These are phyloP conservation scores for Skeletonema costatum DNA, from an alignment of 108 stramenopile genomes.

Conservation along the genomic window DNA sequence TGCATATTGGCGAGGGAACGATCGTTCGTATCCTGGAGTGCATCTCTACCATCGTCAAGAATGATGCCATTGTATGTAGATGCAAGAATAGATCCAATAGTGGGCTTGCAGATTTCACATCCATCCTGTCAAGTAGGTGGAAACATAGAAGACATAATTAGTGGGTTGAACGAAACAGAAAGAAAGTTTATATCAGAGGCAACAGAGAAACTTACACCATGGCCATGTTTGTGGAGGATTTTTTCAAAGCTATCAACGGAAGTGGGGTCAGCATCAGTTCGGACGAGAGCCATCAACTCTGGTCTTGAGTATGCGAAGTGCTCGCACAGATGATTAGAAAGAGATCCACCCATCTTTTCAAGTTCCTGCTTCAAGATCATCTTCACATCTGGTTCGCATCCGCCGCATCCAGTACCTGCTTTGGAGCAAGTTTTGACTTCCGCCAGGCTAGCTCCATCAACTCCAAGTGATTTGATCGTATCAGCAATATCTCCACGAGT, in stretches of 20 bases:
- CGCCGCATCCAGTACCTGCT: conserved; percentile 94
- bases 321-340: conserved; percentile 88
- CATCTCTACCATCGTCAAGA: conserved; percentile 72
- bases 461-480: conserved; percentile 77
- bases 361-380: conserved; percentile 74
- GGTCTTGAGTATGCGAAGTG: conserved; percentile 88
- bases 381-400: conserved; percentile 92
- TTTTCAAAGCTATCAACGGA: conserved; percentile 84
- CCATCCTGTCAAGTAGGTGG: conserved; percentile 50
- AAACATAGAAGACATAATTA: conserved; percentile 1
- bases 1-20: conserved; percentile 94
- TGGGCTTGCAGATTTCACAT: conserved; percentile 92
- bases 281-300: conserved; percentile 87
- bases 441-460: conserved; percentile 69
- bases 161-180: background rate
- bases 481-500: conserved; percentile 71
- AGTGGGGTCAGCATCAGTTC: conserved; percentile 67
- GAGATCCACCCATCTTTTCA: conserved; percentile 76
- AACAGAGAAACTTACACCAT: conserved; percentile 47
- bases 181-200: background rate
- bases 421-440: conserved; percentile 85
- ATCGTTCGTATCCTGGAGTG: conserved; percentile 93
- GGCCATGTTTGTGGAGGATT: conserved; percentile 82
- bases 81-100: conserved; percentile 85
- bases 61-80: conserved; percentile 84